Conservation (phyloP, 2,329 filamentous ascomycete genomes). For the Stemphylium vesicarium region DNA sequence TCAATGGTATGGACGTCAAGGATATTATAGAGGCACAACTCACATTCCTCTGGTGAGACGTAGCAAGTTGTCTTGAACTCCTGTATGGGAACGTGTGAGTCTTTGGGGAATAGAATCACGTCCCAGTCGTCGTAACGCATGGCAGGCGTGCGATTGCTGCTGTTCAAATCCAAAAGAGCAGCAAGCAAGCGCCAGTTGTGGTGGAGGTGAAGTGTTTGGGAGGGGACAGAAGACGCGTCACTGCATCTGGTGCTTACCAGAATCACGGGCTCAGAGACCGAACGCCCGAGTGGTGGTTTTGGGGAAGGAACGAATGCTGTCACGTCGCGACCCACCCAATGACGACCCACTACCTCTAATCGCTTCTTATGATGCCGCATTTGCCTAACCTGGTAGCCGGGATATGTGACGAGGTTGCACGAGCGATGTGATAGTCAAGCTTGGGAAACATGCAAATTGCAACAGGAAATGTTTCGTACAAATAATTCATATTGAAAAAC, state of each 20-base stretch:
- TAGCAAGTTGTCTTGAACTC: constrained; percentile 84
- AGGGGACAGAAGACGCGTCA: constrained; percentile 6
- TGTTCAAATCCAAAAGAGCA: constrained; percentile 24
- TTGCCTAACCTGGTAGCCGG: neutral
- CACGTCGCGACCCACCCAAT: constrained; percentile 1
- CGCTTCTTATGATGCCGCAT: neutral
- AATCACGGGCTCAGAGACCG: neutral
- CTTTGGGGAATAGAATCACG: constrained; percentile 75
- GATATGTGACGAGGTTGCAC: neutral
- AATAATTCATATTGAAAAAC: too few species aligned
- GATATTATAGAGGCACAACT: constrained; percentile 8
- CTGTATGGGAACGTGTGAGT: constrained; percentile 73
- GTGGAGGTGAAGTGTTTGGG: constrained; percentile 4
- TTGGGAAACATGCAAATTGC: neutral
- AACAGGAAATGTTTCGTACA: neutral
- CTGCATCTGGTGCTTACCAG: neutral
- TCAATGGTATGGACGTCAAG: neutral
- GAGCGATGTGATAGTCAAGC: neutral
- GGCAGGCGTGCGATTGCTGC: constrained; percentile 37
- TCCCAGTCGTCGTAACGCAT: constrained; percentile 93
- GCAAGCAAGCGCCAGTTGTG: constrained; percentile 20
- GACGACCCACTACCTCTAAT: neutral
- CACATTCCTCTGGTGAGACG: constrained; percentile 60
- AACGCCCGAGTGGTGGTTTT: neutral
- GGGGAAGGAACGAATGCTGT: constrained; percentile 17